Base-by-base conservation (phyloP, 805 yeast genomes). In the Sugiyamaella boreocaroliniensis region DNA sequence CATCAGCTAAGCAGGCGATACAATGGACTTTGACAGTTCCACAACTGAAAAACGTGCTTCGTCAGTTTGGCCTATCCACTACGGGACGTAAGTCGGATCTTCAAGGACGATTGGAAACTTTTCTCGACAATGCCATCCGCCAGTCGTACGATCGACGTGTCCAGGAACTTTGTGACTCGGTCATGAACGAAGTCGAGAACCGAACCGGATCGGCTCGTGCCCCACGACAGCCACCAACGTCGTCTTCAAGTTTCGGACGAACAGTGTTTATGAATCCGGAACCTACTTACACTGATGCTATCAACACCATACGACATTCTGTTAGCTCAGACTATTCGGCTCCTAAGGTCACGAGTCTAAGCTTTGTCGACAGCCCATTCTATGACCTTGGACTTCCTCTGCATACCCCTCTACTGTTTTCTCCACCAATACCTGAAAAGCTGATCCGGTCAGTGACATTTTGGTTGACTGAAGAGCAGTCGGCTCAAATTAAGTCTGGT, bases 41-140 rank as follows among this genome's bases (percentile, higher is more conserved):
- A 6, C 60, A 62, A 46, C 66, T 71, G 29, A 67, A 64, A 47
- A 29, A 22, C 9, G 55, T 69, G 19, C 61, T 68, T n/a, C 55
- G 60, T 22, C 45, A 34, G 1, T 61, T 82, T 15, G 76, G 77
- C 1, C 65, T 83, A 16, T 67, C 79, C 1, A 60, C 71, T 9
- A 61, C 75, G 5, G 95, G 93, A 1, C 70, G 81, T 40, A 88
- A 87, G 66, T 75, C 76, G 18, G 84, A 79, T 34, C 66, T 86
- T 12, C 76, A 76, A 50, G 81, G 79, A 37, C 71, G 89, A 34
- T 66, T 87, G 6, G 63, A 69, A 48, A 69, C 67, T n/a, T 76
- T 71, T 58, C 58, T 82, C 40, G 68, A 69, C 29, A 71, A 68
- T 43, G 81, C 81, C 1, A 60, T 63, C 34, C 62, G 70, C 2